phyloP scores from a whole-genome alignment of 805 yeast species.

The Barnettozyma siamensis region DNA sequence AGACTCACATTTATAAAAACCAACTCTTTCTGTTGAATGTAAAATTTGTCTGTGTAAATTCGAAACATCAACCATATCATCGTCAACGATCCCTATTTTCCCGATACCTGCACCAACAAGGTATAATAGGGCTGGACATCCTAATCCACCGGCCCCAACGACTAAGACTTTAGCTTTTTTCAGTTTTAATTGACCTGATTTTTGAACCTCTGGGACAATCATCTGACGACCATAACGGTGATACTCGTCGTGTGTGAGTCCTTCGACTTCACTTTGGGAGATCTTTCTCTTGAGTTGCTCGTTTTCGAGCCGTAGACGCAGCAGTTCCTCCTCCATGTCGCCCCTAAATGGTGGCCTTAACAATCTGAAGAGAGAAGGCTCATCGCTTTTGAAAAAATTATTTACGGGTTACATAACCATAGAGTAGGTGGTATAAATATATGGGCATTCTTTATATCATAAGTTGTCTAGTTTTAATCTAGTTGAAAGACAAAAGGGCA shows the following conservation, averaged over 20 bases:
- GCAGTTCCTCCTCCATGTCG: conserved; percentile 6
- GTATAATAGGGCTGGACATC: conserved; percentile 85
- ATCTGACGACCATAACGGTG: conserved; percentile 88
- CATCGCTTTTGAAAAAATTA: too few species aligned
- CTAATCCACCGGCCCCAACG: conserved; percentile 95
- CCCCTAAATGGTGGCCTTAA: too few species aligned
- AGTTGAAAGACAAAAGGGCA: conserved; percentile 36
- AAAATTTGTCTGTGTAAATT: conserved; percentile 88
- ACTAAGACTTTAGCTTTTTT: conserved; percentile 60
- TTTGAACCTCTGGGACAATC: conserved; percentile 71
- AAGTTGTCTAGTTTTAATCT: too few species aligned
- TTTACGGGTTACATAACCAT: too few species aligned
- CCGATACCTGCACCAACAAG: conserved; percentile 88
- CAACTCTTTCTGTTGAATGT: conserved; percentile 63
- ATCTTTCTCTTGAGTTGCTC: not conserved
- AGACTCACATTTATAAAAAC: conserved; percentile 71
- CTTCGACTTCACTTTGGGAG: not conserved
- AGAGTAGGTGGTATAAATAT: not conserved
- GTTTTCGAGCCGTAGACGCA: conserved; percentile 15
- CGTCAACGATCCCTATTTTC: conserved; percentile 77
- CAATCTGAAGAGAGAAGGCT: too few species aligned
- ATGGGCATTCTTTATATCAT: too few species aligned
- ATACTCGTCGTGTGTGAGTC: conserved; percentile 56
- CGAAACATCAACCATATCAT: conserved; percentile 76
- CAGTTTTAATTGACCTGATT: conserved; percentile 51